Evolutionary conservation across 2,329 filamentous ascomycete species (phyloP), one percentile per base, ranked within the genome.

Genomic region (Sporothrix protearum): DNA sequence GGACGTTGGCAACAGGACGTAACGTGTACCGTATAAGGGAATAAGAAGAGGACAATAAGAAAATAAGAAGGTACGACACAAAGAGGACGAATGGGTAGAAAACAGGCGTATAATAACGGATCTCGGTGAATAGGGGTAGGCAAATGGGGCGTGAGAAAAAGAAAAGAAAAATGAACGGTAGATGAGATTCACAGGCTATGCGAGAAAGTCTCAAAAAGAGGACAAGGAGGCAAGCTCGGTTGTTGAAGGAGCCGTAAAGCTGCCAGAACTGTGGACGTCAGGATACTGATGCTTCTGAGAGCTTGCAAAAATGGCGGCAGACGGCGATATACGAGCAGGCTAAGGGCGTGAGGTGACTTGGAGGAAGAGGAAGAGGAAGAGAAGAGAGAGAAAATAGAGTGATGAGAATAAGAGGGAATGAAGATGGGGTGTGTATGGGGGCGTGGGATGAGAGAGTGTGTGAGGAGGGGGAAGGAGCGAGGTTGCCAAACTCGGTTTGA

Each of bases 401-500:
- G n/a, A n/a, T 9, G 42, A 14, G 36, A 61, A 25, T 30, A 22
- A 30, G 42, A 47, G 59, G 36, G 59, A 12, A 25, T 14, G 59
- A 67, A 67, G 64, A 67, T 33, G 64, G 64, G 64, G 64, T 36
- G 64, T 67, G 63, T 49, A 64, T 55, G 57, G 42, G 63, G 63
- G 63, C 12, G 63, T 67, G 63, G 63, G 42, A 67, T 67, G n/a
- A 2, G 42, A 61, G 6, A 19, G 39, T 8, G 39, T 8, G 47
- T 22, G 22, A 59, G 36, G 33, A 55, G 25, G 28, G 28, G 28
- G 51, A 25, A 51, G 51, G 12, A 25, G 39, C 39, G 57, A 36
- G 55, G n/a, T 30, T 25, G 30, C n/a, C 19, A 70, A 55, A 47
- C 39, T 70, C 70, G 72, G 61, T 70, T 72, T 67, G 63, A 64